Evolutionary conservation across 495 filamentous ascomycete species (phyloP).

Genomic region (Rostrohypoxylon terebratum): DNA sequence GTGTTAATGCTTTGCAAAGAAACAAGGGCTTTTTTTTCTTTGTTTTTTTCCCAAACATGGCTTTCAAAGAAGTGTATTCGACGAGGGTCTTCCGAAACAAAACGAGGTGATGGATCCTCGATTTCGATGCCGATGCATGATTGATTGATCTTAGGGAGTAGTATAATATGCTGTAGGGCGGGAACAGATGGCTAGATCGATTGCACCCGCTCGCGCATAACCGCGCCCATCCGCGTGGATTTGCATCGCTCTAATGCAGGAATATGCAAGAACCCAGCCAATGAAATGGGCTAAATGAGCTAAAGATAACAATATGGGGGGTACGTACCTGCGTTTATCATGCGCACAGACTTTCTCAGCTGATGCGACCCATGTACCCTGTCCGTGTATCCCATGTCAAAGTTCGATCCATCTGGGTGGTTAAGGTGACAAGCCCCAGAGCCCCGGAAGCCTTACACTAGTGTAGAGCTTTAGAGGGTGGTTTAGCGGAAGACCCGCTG

Average conservation of each 20-base stretch:
- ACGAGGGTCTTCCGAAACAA: neutral
- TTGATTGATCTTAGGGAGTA: conserved; percentile 2
- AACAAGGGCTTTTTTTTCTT: neutral
- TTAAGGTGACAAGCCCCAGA: neutral
- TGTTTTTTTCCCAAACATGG: neutral
- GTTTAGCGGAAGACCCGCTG: neutral
- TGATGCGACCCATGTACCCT: conserved; percentile 5
- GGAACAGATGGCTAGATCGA: neutral
- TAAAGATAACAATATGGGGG: neutral
- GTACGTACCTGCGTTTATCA: conserved; percentile 18
- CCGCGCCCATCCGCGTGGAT: neutral
- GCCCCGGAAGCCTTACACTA: too few relatives aligned
- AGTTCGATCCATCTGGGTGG: neutral
- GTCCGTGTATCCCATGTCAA: neutral
- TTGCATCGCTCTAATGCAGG: neutral
- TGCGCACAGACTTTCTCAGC: conserved; percentile 21
- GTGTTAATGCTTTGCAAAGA: neutral
- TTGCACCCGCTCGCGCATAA: conserved; percentile 15
- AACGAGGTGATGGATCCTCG: neutral
- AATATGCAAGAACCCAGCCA: conserved; percentile 4
- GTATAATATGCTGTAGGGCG: too few relatives aligned
- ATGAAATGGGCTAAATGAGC: conserved; percentile 1
- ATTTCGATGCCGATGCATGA: conserved; percentile 4
- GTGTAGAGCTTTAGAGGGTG: too few relatives aligned
- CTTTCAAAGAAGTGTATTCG: neutral